Base-by-base conservation (phyloP, 805 yeast genomes). In the Saccharomycopsis microspora region DNA sequence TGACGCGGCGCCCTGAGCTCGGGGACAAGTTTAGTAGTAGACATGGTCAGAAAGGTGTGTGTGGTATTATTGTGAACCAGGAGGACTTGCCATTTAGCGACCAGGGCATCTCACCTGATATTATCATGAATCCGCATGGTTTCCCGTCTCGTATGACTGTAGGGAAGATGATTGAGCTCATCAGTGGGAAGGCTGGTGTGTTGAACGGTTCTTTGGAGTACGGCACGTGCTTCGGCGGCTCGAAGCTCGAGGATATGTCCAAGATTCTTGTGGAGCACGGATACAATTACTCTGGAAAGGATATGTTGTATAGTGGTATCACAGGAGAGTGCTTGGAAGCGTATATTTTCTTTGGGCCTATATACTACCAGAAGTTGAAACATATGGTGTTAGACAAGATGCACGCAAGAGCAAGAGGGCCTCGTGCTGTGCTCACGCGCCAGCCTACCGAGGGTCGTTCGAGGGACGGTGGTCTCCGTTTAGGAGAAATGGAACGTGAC, bases 81-180 rank as follows among this genome's bases (percentile, higher is more conserved):
- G 97, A 90, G 57, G 98, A 90, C 60, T 73, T 90, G 74, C 98
- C 98, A 9, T 90, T 90, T 66, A 86, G 81, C 61, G 97, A 93
- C 57, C 76, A 80, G 50, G 98, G 98, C 62, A 76, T 93, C 30
- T 71, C 78, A 3, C 98, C 98, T 0, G 98, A 90, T 68, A 89
- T 90, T 55, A 90, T 90, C 60, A 90, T 90, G 97, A 90, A 90
- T 61, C 98, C 98, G 1, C 98, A 90, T 64, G 98, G 97, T 70
- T 93, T 90, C 82, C 98, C 98, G 54, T 90, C 97, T 35, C 95
- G 98, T 76, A 93, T 93, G 98, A 93, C 98, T 38, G 97, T 93
- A 19, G 98, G 98, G 51, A 93, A 93, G 66, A 90, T 93, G 97
- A 79, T 93, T 56, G 98, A 93, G 65, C 72, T 90, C 53, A 84